These are phyloP conservation scores for Apophysomyces elegans DNA, from an alignment of 371 early-diverging fungal genomes.

Conservation along the genomic window DNA sequence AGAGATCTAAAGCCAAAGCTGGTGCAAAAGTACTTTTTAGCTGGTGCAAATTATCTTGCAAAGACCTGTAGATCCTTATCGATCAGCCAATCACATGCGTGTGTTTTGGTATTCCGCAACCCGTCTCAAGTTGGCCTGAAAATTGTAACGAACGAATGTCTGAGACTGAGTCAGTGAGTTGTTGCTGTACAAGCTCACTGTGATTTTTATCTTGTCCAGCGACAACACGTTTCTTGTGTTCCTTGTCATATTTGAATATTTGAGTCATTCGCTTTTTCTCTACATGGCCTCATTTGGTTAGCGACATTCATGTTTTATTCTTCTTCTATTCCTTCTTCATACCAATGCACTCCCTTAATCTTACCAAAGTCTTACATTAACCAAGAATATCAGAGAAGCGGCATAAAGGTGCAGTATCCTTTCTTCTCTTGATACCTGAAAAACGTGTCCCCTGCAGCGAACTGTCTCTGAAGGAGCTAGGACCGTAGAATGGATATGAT, in stretches of 20 bases:
- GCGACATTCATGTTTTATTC: not conserved
- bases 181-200: not conserved
- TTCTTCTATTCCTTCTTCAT: not conserved
- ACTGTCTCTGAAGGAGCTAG: constrained; percentile 8
- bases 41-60: too few species aligned
- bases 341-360: not conserved
- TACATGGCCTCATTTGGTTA: not conserved
- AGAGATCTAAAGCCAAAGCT: too few species aligned
- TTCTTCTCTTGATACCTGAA: constrained; percentile 8
- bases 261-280: not conserved
- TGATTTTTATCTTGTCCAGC: constrained; percentile 10
- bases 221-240: not conserved
- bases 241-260: not conserved
- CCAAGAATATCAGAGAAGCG: not conserved
- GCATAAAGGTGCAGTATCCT: constrained; percentile 9
- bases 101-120: too few species aligned
- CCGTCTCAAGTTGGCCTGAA: too few species aligned
- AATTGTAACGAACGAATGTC: too few species aligned
- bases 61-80: too few species aligned
- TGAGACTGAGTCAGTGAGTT: not conserved
- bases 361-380: not conserved
- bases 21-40: too few species aligned
- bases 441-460: constrained; percentile 7
- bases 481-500: constrained; percentile 2
- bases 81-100: too few species aligned